phyloP scores from a whole-genome alignment of 2,329 filamentous ascomycete genomes.

The Dactylellina sp. region DNA sequence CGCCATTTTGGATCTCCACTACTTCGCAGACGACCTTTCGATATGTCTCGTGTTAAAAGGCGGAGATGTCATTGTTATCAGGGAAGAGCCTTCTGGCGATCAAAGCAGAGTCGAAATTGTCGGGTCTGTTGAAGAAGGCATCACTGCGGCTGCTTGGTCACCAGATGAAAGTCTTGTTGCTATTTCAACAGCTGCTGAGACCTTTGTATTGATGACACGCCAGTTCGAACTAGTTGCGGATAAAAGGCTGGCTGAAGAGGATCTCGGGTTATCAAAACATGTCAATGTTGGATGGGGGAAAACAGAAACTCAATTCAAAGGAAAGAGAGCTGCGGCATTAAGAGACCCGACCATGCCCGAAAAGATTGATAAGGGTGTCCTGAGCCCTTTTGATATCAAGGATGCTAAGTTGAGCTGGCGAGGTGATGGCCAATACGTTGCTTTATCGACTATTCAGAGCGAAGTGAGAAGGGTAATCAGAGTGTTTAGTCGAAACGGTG shows the following conservation, averaged over 20 bases:
- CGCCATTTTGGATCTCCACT: constrained; percentile 80
- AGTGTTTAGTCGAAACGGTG: constrained; percentile 89
- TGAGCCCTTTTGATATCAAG: constrained; percentile 79
- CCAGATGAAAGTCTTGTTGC: constrained; percentile 92
- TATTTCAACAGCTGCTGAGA: constrained; percentile 81
- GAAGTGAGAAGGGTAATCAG: constrained; percentile 81
- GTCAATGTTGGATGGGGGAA: constrained; percentile 99
- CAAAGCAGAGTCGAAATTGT: constrained; percentile 92
- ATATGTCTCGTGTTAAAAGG: constrained; percentile 87
- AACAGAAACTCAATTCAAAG: constrained; percentile 97
- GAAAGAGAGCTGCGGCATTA: constrained; percentile 84
- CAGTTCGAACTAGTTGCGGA: constrained; percentile 87
- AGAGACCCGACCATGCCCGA: constrained; percentile 95
- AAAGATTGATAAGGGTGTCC: constrained; percentile 82
- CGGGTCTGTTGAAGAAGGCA: constrained; percentile 91
- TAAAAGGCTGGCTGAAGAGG: constrained; percentile 77
- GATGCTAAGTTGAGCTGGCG: constrained; percentile 85
- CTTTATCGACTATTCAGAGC: constrained; percentile 81
- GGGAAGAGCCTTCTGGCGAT: constrained; percentile 74
- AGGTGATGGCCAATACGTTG: constrained; percentile 90
- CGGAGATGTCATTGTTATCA: constrained; percentile 88
- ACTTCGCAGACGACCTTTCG: constrained; percentile 82
- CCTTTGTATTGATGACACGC: constrained; percentile 90
- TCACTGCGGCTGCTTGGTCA: constrained; percentile 90
- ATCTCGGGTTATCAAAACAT: constrained; percentile 88